Conservation (phyloP, 306 rosid species). For the Cicer judaicum region DNA sequence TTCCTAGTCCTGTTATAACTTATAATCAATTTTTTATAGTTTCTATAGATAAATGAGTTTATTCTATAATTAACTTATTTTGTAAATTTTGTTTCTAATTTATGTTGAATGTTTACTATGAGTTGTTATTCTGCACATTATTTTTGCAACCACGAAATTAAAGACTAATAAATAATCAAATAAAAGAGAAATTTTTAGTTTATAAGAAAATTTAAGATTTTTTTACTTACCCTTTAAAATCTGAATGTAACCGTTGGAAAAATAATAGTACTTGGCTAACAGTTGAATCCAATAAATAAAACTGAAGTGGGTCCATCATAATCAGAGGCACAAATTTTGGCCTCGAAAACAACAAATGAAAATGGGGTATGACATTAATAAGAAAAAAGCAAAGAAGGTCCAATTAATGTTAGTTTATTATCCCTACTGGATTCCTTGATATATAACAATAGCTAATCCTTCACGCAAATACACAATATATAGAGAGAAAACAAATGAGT, state of each 20-base stretch:
- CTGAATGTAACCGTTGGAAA: too few relatives aligned
- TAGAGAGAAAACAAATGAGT: slow-evolving; percentile 36
- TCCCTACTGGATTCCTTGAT: slow-evolving; percentile 37
- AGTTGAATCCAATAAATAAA: neutral
- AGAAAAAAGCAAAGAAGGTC: slow-evolving; percentile 13
- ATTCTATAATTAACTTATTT: neutral
- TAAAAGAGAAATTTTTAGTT: too few relatives aligned
- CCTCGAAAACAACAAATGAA: slow-evolving; percentile 36
- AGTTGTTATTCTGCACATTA: too few relatives aligned
- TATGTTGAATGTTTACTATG: too few relatives aligned
- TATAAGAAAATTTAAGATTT: too few relatives aligned
- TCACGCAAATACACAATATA: slow-evolving; percentile 19
- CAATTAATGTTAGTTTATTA: neutral
- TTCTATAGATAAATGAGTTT: slow-evolving; percentile 40
- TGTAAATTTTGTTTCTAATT: too few relatives aligned
- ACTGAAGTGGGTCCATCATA: slow-evolving; percentile 34
- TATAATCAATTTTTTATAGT: slow-evolving; percentile 40
- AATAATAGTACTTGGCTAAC: too few relatives aligned
- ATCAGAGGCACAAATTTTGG: slow-evolving; percentile 19
- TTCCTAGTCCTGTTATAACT: slow-evolving; percentile 39
- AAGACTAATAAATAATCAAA: too few relatives aligned
- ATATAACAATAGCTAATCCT: slow-evolving; percentile 20
- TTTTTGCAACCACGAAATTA: too few relatives aligned
- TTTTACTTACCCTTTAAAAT: too few relatives aligned
- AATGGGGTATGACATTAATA: neutral